phyloP scores from a whole-genome alignment of 2,329 filamentous ascomycete species.

The Aspergillus sclerotialis region DNA sequence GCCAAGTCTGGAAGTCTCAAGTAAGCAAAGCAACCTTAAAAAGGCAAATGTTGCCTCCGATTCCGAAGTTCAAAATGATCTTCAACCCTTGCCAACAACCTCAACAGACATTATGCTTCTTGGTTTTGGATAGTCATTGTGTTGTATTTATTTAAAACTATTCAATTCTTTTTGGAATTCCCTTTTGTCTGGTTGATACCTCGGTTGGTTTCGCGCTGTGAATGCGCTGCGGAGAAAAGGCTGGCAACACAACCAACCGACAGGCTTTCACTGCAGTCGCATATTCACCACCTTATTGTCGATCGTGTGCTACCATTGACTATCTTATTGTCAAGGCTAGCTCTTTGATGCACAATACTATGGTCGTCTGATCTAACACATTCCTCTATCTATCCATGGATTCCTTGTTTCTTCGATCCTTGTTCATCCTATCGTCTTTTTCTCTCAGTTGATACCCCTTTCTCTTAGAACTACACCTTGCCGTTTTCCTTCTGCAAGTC shows the following conservation, averaged over 20 bases:
- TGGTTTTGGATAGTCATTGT: too few species aligned
- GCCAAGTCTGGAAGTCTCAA: too few species aligned
- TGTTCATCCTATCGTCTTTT: conserved; percentile 4
- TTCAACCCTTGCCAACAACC: too few species aligned
- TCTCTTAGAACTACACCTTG: too few species aligned
- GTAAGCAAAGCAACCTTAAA: too few species aligned
- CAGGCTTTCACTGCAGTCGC: neutral
- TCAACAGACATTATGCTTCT: too few species aligned
- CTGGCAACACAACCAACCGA: neutral
- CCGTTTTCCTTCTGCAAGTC: too few species aligned
- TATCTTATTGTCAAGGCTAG: conserved; percentile 7
- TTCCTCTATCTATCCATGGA: conserved; percentile 11
- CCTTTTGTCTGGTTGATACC: neutral
- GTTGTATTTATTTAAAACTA: too few species aligned
- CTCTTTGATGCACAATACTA: conserved; percentile 4
- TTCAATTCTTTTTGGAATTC: too few species aligned
- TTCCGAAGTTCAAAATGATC: too few species aligned
- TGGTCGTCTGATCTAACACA: conserved; percentile 9
- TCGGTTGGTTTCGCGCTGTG: neutral
- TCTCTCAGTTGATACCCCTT: neutral
- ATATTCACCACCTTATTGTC: neutral
- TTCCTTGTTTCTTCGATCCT: conserved; percentile 8
- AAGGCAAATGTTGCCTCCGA: too few species aligned
- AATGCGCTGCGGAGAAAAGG: neutral
- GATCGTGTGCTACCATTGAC: neutral